Conservation (phyloP, 331 rosid genomes). For the Malus hybrid region DNA sequence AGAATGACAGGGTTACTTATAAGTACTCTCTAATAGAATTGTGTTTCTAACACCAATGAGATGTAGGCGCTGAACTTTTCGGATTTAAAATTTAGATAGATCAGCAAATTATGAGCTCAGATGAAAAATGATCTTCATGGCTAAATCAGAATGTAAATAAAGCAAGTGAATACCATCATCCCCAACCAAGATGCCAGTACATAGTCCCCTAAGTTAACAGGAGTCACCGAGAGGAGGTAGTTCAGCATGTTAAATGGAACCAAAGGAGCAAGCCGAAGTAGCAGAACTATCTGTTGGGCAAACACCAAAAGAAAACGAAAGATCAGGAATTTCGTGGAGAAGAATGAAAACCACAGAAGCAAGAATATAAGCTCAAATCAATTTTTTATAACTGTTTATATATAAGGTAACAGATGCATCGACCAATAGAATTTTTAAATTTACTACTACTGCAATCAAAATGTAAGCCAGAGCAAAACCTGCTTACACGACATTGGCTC, state of each 20-base stretch:
- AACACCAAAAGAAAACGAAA: neutral
- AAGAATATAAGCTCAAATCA: neutral
- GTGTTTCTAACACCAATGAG: neutral
- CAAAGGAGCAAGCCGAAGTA: slow-evolving; percentile 44
- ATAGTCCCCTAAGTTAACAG: slow-evolving; percentile 38
- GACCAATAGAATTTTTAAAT: no score
- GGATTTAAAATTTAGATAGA: neutral
- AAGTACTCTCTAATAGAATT: neutral
- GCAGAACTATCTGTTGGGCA: slow-evolving; percentile 38
- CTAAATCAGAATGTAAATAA: neutral
- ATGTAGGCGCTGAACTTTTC: neutral
- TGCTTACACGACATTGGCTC: neutral
- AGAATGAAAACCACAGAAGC: neutral
- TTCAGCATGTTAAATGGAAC: slow-evolving; percentile 52
- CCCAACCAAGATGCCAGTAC: slow-evolving; percentile 56
- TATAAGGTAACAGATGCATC: neutral
- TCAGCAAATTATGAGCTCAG: neutral
- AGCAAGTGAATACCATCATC: slow-evolving; percentile 36
- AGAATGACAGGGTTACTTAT: no score
- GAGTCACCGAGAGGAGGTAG: slow-evolving; percentile 43
- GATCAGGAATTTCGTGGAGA: no score
- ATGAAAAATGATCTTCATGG: neutral
- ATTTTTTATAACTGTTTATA: neutral
- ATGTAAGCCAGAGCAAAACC: neutral
- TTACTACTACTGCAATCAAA: neutral